Evolutionary conservation across 2,329 filamentous ascomycete genomes (phyloP), one percentile per base, ranked within the genome.

Genomic region (Penicillium sclerotigenum): DNA sequence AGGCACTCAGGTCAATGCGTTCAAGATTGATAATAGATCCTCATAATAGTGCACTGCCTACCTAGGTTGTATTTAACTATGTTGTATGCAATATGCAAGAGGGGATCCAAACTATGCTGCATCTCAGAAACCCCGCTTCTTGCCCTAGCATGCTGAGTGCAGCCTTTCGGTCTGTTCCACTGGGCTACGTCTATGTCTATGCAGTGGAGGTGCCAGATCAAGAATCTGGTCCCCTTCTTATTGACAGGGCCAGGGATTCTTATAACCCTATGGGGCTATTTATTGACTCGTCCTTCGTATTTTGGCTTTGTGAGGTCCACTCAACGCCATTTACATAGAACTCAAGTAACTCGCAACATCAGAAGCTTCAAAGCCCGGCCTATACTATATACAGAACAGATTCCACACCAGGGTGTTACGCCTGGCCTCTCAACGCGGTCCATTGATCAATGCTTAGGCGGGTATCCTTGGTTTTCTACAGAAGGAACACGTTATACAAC

Each of bases 11-110:
- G 45, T 51, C 54, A 60, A 28, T 53, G 57, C 47, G 28, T n/a
- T n/a, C 20, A 34, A 56, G 46, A 55, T 59, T 64, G 52, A 64
- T 57, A 63, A 60, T 61, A 40, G 22, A 51, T 53, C 59, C 37
- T 50, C 38, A 29, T 54, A 48, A 54, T 28, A 31, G 7, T 28
- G 33, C 40, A 50, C 22, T 36, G 22, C 31, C 29, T 16, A 26
- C 40, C 18, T 33, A 9, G 14, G 14, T 26, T 28, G 11, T 10
- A 20, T 29, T 33, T 31, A n/a, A 22, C 5, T 26, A 36, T 7
- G 20, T 6, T 41, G 31, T 54, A 53, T 33, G 14, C 34, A 24
- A n/a, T 16, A 16, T 33, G 13, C 20, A 16, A 13, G 24, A 31
- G 57, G 36, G 47, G 31, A 56, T 41, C 42, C 47, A 49, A 38